Conservation (phyloP, 306 rosid species). For the Gynostemma pentaphyllum region DNA sequence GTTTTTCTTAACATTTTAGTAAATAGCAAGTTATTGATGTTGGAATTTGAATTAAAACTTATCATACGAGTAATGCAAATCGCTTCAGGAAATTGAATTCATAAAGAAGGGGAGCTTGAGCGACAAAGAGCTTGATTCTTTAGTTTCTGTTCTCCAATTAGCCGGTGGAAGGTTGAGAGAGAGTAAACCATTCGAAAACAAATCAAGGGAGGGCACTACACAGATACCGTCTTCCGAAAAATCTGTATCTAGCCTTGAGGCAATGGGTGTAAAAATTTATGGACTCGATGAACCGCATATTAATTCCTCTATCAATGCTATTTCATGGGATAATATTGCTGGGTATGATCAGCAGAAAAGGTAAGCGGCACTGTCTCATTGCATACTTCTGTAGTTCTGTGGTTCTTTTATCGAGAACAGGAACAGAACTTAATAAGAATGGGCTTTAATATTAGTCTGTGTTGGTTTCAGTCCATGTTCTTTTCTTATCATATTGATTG, state of each 20-base stretch:
- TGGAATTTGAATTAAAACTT: background rate
- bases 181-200: slow-evolving; percentile 27
- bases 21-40: background rate
- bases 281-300: slow-evolving; percentile 42
- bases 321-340: slow-evolving; percentile 84
- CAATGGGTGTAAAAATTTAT: slow-evolving; percentile 76
- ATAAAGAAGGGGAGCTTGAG: slow-evolving; percentile 59
- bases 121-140: slow-evolving; percentile 65
- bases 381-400: background rate
- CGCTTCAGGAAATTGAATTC: slow-evolving; percentile 79
- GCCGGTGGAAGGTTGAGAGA: slow-evolving; percentile 52
- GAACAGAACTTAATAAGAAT: background rate
- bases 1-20: background rate
- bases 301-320: slow-evolving; percentile 27
- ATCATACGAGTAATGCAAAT: slow-evolving; percentile 10
- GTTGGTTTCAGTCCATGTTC: background rate
- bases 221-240: slow-evolving; percentile 45
- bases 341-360: slow-evolving; percentile 82
- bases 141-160: slow-evolving; percentile 59
- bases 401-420: background rate
- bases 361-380: slow-evolving; percentile 24
- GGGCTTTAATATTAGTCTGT: background rate
- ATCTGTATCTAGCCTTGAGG: slow-evolving; percentile 60
- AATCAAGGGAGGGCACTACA: slow-evolving; percentile 31
- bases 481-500: background rate